These are phyloP conservation scores for Lepiota venenata DNA, from an alignment of 768 basidiomycete species.

Conservation along the genomic window DNA sequence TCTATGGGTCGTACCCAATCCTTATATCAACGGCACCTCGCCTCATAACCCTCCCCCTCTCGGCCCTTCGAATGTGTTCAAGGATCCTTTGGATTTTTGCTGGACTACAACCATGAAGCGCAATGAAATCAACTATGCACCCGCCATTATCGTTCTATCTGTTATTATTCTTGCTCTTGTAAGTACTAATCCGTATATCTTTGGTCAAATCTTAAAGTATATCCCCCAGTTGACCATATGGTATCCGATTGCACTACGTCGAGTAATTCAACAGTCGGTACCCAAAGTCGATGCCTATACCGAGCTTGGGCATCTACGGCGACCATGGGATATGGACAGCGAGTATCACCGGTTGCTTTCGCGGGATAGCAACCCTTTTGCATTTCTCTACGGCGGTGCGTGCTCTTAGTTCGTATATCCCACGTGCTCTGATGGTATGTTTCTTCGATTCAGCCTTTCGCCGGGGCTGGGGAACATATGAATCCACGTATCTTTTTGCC, in stretches of 20 bases:
- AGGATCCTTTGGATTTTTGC: conserved; percentile 68
- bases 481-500: conserved; percentile 61
- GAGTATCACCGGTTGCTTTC: conserved; percentile 68
- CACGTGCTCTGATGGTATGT: conserved; percentile 3
- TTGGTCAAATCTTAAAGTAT: neutral
- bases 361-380: conserved; percentile 64
- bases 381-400: conserved; percentile 68
- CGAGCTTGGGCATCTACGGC: conserved; percentile 65
- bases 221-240: conserved; percentile 56
- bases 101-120: conserved; percentile 77
- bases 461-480: conserved; percentile 63
- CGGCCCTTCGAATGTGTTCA: conserved; percentile 53
- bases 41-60: conserved; percentile 49
- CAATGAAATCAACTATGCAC: conserved; percentile 68
- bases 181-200: conserved; percentile 20
- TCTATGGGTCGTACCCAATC: conserved; percentile 69
- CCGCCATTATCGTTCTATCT: conserved; percentile 56
- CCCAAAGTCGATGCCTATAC: conserved; percentile 67
- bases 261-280: conserved; percentile 51
- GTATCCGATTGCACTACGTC: conserved; percentile 64
- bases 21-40: conserved; percentile 56
- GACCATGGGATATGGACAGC: conserved; percentile 52
- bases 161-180: conserved; percentile 48
- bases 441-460: conserved; percentile 60
- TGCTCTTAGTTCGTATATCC: neutral